These are phyloP conservation scores for Fusarium praegraminearum DNA, from an alignment of 2,329 filamentous ascomycete genomes.

Conservation along the genomic window DNA sequence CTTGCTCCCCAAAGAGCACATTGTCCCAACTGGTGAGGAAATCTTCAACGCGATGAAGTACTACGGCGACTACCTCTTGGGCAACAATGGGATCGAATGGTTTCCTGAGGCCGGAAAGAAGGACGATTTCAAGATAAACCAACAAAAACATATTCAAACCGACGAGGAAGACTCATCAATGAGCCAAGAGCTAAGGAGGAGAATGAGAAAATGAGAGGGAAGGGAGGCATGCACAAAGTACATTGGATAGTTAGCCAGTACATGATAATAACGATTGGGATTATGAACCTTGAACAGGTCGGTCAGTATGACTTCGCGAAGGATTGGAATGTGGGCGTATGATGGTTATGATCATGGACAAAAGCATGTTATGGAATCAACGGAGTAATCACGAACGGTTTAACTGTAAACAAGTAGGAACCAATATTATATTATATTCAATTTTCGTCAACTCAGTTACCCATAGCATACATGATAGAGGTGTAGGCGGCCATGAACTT, in stretches of 20 bases:
- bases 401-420: slow-evolving; percentile 21
- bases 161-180: slow-evolving; percentile 29
- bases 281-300: slow-evolving; percentile 28
- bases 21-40: slow-evolving; percentile 90
- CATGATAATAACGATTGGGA: slow-evolving; percentile 28
- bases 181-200: slow-evolving; percentile 50
- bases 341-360: slow-evolving; percentile 31
- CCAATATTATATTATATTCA: slow-evolving; percentile 17
- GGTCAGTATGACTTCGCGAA: slow-evolving; percentile 12
- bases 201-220: slow-evolving; percentile 44
- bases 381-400: slow-evolving; percentile 20
- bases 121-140: slow-evolving; percentile 28
- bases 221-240: not conserved
- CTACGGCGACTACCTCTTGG: slow-evolving; percentile 82
- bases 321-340: slow-evolving; percentile 32
- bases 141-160: not conserved
- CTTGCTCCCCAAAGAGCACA: slow-evolving; percentile 85
- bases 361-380: slow-evolving; percentile 30
- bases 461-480: slow-evolving; percentile 54
- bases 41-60: slow-evolving; percentile 85
- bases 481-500: slow-evolving; percentile 61
- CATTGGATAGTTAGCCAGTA: slow-evolving; percentile 17
- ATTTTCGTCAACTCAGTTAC: slow-evolving; percentile 39
- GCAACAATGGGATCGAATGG: slow-evolving; percentile 74
- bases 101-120: slow-evolving; percentile 44